Evolutionary conservation across 1,284 basidiomycete genomes (phyloP).

Genomic region (Pholiota adiposa): DNA sequence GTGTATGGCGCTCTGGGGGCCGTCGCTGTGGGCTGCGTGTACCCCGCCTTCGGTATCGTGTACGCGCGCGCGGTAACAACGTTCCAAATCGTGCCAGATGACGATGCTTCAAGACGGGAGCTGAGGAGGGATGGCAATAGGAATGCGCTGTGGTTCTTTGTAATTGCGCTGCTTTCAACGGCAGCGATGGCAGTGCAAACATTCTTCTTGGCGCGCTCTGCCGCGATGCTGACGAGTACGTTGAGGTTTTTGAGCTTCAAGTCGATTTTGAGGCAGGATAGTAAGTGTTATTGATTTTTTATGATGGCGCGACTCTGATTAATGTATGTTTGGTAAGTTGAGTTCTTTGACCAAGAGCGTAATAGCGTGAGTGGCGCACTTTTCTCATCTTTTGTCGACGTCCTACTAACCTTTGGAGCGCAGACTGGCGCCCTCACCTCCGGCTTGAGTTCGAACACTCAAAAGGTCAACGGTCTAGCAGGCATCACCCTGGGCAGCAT

Average conservation of each 20-base stretch:
- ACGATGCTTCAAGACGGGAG: neutral
- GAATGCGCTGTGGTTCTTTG: constrained; percentile 80
- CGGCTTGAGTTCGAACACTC: constrained; percentile 85
- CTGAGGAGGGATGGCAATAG: constrained; percentile 56
- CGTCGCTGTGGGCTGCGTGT: constrained; percentile 70
- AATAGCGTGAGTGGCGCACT: constrained; percentile 62
- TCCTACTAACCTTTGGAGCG: neutral
- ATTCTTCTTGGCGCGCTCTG: constrained; percentile 68
- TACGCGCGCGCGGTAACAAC: constrained; percentile 47
- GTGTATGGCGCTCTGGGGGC: constrained; percentile 58
- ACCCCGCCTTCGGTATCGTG: constrained; percentile 86
- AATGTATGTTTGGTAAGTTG: constrained; percentile 48
- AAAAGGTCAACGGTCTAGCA: constrained; percentile 90
- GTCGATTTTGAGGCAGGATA: constrained; percentile 84
- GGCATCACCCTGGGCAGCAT: constrained; percentile 91
- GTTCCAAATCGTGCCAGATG: constrained; percentile 35
- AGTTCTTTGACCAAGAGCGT: constrained; percentile 87
- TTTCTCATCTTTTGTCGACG: constrained; percentile 17
- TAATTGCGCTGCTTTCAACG: constrained; percentile 78
- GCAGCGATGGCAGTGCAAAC: constrained; percentile 68
- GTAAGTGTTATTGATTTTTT: constrained; percentile 41
- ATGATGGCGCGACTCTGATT: neutral
- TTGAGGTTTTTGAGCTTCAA: constrained; percentile 74
- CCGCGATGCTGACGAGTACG: constrained; percentile 68
- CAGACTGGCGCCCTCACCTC: constrained; percentile 86